These are phyloP conservation scores for Curvularia lunata DNA, from an alignment of 2,329 filamentous ascomycete species.

Conservation along the genomic window DNA sequence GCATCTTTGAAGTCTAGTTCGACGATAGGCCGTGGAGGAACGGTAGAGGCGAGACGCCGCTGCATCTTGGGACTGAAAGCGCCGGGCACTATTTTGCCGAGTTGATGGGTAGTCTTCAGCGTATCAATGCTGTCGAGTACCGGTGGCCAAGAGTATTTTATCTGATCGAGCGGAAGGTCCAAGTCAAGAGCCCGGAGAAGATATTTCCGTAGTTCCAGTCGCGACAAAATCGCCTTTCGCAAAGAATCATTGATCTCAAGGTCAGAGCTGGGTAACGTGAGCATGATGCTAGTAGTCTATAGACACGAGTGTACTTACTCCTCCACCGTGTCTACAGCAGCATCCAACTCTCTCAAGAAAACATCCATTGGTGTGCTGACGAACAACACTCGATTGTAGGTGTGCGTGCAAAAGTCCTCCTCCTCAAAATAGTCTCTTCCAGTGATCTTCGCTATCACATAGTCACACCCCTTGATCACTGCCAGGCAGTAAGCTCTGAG, in stretches of 20 bases:
- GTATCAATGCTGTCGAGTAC: conserved; percentile 54
- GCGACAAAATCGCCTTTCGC: conserved; percentile 64
- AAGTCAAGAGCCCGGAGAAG: conserved; percentile 63
- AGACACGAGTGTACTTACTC: conserved; percentile 32
- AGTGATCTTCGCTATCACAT: conserved; percentile 77
- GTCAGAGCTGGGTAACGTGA: conserved; percentile 29
- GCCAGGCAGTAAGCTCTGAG: conserved; percentile 86
- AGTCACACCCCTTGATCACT: conserved; percentile 80
- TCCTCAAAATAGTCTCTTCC: conserved; percentile 96
- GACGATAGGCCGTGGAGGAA: conserved; percentile 90
- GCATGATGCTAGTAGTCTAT: background rate
- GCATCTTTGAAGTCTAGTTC: conserved; percentile 76
- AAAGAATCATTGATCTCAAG: conserved; percentile 46
- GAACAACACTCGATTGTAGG: conserved; percentile 81
- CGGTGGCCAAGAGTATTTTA: conserved; percentile 46
- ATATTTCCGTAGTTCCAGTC: conserved; percentile 70
- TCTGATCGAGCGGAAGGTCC: conserved; percentile 38
- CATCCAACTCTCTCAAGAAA: conserved; percentile 44
- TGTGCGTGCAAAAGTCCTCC: conserved; percentile 94
- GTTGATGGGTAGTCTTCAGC: conserved; percentile 65
- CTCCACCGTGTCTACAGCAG: conserved; percentile 37
- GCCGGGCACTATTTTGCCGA: conserved; percentile 72
- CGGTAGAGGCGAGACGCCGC: conserved; percentile 87
- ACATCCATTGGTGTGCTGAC: conserved; percentile 51
- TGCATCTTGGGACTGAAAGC: conserved; percentile 92